Base-by-base conservation (phyloP, 331 rosid species). In the Cydonia oblonga region DNA sequence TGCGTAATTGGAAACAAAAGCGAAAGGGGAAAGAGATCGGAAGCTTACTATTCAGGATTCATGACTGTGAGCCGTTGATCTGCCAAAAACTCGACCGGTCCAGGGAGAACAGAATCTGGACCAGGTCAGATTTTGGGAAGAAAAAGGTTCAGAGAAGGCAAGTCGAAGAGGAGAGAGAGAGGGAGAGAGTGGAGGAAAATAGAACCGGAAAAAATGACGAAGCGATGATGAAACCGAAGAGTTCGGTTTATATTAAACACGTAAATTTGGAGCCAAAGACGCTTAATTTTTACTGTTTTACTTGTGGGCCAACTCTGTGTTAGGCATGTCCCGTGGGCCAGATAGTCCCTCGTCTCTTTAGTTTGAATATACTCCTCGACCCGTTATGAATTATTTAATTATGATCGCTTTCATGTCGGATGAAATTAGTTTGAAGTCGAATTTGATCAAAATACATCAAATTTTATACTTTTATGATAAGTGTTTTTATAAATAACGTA, bases 31-130 rank as follows among this genome's bases (percentile, higher is more conserved):
- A n/a, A 18, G 64, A 71, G 64, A 78, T 49, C 75, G 66, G 75
- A 6, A 44, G 25, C 83, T 75, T 61, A 84, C 88, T 84, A 84
- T 71, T 84, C 88, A 25, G 86, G 88, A 81, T 79, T 81, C 88
- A 84, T 84, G 82, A 71, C 62, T 76, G 65, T 12, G 35, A 67
- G 69, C 1, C 40, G 76, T 63, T 56, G 83, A 81, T 75, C 81
- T 25, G 20, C 51, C 68, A 53, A 68, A 68, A 69, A 68, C 23
- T 70, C 71, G 83, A 74, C 78, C 85, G 79, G 79, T 57, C 75
- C 44, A 32, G 62, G 64, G 7, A 46, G 64, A 54, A 59, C 58
- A 28, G 58, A 42, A 72, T 32, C 29, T 16, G 42, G 40, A 70
- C 75, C 35, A 33, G 32, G 52, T 54, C 11, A 5, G 64, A 54